Evolutionary conservation across 257 asterid genomes (phyloP).

Genomic region (Salvia hispanica): DNA sequence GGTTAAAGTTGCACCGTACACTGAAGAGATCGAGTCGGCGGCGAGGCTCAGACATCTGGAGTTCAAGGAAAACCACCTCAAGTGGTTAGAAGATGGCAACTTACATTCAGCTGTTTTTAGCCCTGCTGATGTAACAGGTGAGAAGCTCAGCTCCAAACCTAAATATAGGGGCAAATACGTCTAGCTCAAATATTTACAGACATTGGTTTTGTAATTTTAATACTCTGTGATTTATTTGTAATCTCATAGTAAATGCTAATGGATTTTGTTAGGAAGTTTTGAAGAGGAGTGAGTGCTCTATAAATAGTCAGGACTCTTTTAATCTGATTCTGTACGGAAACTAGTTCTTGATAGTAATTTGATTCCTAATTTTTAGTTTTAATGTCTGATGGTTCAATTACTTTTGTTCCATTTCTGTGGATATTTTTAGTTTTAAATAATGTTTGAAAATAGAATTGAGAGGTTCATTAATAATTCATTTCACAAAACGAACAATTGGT

Average conservation of each 20-base stretch:
- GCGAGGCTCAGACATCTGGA: slow-evolving; percentile 70
- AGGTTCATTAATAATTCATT: too few species aligned
- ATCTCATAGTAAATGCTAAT: not conserved
- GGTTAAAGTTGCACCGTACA: slow-evolving; percentile 67
- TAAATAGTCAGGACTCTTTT: not conserved
- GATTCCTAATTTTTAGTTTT: not conserved
- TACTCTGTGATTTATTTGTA: not conserved
- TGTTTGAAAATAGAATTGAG: too few species aligned
- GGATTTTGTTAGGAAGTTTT: not conserved
- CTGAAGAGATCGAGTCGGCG: slow-evolving; percentile 65
- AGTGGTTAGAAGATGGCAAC: slow-evolving; percentile 96
- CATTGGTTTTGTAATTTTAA: not conserved
- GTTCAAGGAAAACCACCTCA: slow-evolving; percentile 80
- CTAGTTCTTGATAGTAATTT: not conserved
- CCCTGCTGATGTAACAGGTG: slow-evolving; percentile 57
- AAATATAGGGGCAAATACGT: slow-evolving; percentile 96
- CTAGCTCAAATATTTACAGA: slow-evolving; percentile 35
- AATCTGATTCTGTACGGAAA: not conserved
- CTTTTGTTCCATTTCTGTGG: too few species aligned
- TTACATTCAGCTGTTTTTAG: slow-evolving; percentile 92
- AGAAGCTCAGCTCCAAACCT: slow-evolving; percentile 61
- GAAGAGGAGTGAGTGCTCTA: not conserved
- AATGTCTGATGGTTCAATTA: not conserved
- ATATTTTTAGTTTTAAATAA: too few species aligned
- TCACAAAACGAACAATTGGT: too few species aligned